Percentiles rank a stretch among this genome's conserved stretches.
These are phyloP conservation scores for Penicillium hesseltinei DNA, from an alignment of 2,329 filamentous ascomycete species.

Conservation along the genomic window DNA sequence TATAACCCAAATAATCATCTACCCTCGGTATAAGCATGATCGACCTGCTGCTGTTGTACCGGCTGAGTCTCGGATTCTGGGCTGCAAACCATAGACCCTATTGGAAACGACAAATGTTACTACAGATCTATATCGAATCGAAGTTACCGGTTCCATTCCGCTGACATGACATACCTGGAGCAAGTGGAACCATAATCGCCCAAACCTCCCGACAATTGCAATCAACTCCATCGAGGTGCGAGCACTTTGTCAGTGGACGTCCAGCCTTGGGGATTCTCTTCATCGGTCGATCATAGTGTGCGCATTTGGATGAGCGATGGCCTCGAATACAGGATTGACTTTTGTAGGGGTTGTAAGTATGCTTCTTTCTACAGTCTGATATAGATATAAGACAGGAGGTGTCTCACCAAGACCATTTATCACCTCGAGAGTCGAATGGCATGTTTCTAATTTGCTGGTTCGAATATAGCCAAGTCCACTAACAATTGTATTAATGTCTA, in stretches of 20 bases:
- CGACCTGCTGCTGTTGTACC: background rate
- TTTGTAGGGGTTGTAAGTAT: background rate
- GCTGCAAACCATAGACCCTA: background rate
- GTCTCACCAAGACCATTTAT: conserved; percentile 7
- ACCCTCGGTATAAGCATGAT: background rate
- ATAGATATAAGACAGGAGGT: background rate
- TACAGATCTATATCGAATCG: background rate
- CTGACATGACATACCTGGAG: conserved; percentile 1
- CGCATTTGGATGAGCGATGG: conserved; percentile 3
- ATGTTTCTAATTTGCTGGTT: background rate
- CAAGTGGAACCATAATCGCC: conserved; percentile 6
- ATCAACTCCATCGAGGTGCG: background rate
- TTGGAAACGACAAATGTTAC: background rate
- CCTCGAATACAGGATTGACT: conserved; percentile 5
- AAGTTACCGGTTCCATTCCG: background rate
- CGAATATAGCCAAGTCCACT: background rate
- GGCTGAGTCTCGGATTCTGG: background rate
- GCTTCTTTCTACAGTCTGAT: background rate
- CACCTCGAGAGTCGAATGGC: conserved; percentile 1
- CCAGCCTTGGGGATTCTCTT: conserved; percentile 3
- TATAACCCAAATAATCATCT: background rate
- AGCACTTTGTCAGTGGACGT: background rate
- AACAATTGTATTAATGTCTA: background rate
- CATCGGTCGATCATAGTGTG: conserved; percentile 4
- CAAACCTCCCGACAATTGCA: conserved; percentile 3